phyloP scores from a whole-genome alignment of 176 grass and related monocot species.

The Ananas comosus region DNA sequence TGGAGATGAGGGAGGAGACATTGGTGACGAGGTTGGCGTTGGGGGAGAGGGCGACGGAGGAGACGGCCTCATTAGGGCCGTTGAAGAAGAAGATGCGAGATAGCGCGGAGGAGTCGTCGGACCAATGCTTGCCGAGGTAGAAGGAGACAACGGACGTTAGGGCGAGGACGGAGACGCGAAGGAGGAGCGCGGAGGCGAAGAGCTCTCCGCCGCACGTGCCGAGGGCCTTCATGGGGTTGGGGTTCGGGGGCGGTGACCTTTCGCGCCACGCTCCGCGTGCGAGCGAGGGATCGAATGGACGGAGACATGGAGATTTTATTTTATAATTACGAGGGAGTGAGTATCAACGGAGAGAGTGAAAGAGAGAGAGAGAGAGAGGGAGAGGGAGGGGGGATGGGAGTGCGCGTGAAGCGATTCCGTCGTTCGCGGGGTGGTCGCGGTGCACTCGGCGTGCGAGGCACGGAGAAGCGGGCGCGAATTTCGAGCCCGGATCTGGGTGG shows the following conservation, averaged over 20 bases:
- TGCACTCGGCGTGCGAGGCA: no score
- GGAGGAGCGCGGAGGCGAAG: conserved; percentile 8
- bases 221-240: background rate
- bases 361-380: no score
- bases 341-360: no score
- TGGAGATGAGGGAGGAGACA: background rate
- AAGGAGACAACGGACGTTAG: conserved; percentile 20
- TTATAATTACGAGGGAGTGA: no score
- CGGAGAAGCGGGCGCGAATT: no score
- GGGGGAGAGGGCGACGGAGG: conserved; percentile 22
- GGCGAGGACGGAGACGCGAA: conserved; percentile 18
- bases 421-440: no score
- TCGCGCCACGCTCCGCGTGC: no score
- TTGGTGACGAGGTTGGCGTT: conserved; percentile 15
- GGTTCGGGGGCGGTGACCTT: background rate
- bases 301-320: no score
- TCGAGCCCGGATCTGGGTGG: no score
- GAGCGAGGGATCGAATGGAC: no score
- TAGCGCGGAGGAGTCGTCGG: conserved; percentile 4
- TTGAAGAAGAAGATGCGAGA: conserved; percentile 21
- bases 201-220: conserved; percentile 6
- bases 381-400: no score
- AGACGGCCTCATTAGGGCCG: background rate
- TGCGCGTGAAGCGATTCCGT: no score
- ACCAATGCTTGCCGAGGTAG: conserved; percentile 38